Evolutionary conservation across 176 grass and related monocot species (phyloP), one percentile per base, ranked within the genome.

Genomic region (Cenchrus purpureus): DNA sequence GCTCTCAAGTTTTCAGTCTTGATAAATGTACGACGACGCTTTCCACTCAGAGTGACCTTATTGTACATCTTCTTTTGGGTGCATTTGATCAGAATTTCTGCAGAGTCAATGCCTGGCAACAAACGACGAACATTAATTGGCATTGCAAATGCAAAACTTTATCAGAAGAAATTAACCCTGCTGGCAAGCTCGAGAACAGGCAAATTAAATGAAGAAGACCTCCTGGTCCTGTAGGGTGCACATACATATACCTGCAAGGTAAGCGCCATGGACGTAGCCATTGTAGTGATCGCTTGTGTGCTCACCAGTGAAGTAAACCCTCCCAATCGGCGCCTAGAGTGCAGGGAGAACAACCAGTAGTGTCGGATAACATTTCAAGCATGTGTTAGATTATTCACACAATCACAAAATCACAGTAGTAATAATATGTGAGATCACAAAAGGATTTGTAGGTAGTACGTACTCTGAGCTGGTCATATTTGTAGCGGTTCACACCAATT

Each of bases 251-350:
- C 91, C 94, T 83, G 92, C 37, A 59, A 95, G 86, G 66, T 90
- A 92, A 10, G 90, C 93, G 6, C 93, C 90, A 49, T 92, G 93
- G 29, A 95, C 90, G 19, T 95, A 95, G 5, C 93, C 90, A 51
- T 86, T 95, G 79, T 95, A 95, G 71, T 92, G 82, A 31, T 79
- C 68, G 22, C 93, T 92, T 4, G 90, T 95, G 79, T 95, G 93
- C 85, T 94, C 89, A 3, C 93, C 90, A 0, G 90, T 95, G 85
- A 95, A 95, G 70, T 95, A 92, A 80, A 95, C 83, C 77, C 91
- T 92, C 12, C 80, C 93, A 13, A 95, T 66, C 0, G 90, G 90
- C 14, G 89, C 90, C 92, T 94, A 37, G 37, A 37, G 37, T 4
- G 37, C n/a, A n/a, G n/a, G n/a, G n/a, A n/a, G n/a, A n/a, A n/a